A percentile compares a stretch with the other conserved stretches of the same genome.
Conservation (phyloP, 2,329 filamentous ascomycete species). For the Lecanosticta acicola region DNA sequence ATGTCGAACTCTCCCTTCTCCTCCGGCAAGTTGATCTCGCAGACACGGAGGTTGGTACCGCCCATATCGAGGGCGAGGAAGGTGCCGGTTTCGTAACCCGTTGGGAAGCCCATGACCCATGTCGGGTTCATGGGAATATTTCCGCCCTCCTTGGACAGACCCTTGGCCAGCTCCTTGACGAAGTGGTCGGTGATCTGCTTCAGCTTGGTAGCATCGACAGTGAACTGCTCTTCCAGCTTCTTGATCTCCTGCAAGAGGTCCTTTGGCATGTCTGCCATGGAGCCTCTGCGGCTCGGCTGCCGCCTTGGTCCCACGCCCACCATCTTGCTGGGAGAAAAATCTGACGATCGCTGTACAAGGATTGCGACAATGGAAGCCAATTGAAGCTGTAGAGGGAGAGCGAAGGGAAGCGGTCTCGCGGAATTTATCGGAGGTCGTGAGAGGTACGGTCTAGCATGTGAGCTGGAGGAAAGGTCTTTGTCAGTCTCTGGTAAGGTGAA, state of each 20-base stretch:
- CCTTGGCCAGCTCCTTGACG: conserved; percentile 78
- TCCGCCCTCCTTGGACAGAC: conserved; percentile 80
- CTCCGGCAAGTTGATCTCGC: conserved; percentile 82
- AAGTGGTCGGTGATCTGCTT: conserved; percentile 91
- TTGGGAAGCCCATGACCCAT: conserved; percentile 88
- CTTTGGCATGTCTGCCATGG: conserved; percentile 84
- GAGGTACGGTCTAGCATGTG: neutral
- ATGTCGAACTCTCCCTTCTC: conserved; percentile 89
- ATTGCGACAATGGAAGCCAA: neutral
- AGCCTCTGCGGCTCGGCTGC: conserved; percentile 68
- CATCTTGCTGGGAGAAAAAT: conserved; percentile 49
- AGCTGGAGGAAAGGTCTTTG: conserved; percentile 4
- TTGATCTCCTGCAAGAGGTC: conserved; percentile 76
- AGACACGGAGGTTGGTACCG: conserved; percentile 91
- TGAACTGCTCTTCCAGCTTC: conserved; percentile 76
- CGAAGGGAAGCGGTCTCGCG: neutral
- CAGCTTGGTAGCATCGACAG: conserved; percentile 68
- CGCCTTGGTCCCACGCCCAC: conserved; percentile 59
- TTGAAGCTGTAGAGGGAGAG: no score
- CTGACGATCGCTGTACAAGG: neutral
- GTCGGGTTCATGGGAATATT: conserved; percentile 98
- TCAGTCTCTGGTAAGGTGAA: conserved; percentile 1
- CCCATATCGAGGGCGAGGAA: conserved; percentile 93
- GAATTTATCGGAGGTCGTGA: neutral
- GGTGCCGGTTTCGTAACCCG: conserved; percentile 79